Base-by-base conservation (phyloP, 2,329 filamentous ascomycete genomes). In the Venturia nashicola region DNA sequence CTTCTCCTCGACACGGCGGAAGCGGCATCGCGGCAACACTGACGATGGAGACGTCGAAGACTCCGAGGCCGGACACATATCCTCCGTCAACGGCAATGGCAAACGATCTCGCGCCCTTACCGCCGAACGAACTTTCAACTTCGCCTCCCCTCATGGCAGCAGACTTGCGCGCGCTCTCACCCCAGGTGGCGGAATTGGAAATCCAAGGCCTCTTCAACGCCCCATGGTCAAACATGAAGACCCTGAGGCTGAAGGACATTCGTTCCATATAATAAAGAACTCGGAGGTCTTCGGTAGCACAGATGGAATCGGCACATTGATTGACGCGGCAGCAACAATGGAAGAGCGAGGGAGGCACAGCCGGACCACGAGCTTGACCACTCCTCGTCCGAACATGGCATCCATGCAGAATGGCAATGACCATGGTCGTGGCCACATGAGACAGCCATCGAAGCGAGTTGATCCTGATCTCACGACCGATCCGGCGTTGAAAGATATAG, bases 1-100 rank as follows among this genome's bases (percentile, higher is more conserved):
- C 82, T 99, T 99, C 80, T 96, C 91, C 67, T 90, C 91, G 23
- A 97, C 92, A 40, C 84, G 94, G 61, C 86, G 94, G 72, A 97
- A 97, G 85, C 86, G 82, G 59, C 62, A 64, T 46, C 84, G 78
- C 34, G 80, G 78, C 65, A 76, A 74, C 62, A 74, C 73, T 12
- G 78, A 79, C 9, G 76, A 76, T 39, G 68, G 46, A 27, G 46
- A 70, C 8, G 76, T 79, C 2, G 77, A 78, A 42, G 70, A 73
- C 34, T 76, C 46, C 40, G 84, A 88, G 69, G 90, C 90, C 74
- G 88, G 87, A 55, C 82, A 89, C 66, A 91, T 91, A 76, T 83
- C 87, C 66, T 72, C 83, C 66, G 80, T 83, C 23, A 61, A 20
- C 36, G 11, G 44, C 36, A 59, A 43, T 16, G 42, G 59, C 39